These are phyloP conservation scores for Hymenochaete sp. DNA, from an alignment of 1,284 basidiomycete genomes.

Conservation along the genomic window DNA sequence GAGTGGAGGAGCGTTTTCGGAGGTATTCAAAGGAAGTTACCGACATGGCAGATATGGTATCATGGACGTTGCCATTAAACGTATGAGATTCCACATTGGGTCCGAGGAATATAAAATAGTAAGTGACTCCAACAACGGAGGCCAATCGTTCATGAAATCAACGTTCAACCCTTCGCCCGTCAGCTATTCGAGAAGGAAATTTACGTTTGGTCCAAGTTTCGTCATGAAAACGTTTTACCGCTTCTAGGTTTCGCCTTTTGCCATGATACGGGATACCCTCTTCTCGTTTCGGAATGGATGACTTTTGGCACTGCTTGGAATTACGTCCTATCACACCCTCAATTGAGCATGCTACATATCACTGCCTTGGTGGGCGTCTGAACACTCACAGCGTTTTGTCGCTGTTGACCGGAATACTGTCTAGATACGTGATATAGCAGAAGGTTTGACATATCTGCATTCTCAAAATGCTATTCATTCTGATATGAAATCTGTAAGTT, in stretches of 20 bases:
- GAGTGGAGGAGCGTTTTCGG: no score
- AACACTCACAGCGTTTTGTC: background rate
- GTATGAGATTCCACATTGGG: background rate
- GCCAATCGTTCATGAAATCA: background rate
- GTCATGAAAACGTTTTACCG: constrained; percentile 16
- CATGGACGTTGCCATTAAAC: background rate
- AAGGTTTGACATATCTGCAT: background rate
- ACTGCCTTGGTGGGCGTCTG: constrained; percentile 9
- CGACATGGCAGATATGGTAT: no score
- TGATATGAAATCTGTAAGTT: no score
- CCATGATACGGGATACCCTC: constrained; percentile 6
- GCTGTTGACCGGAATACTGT: background rate
- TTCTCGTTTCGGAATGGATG: constrained; percentile 18
- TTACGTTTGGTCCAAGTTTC: constrained; percentile 12
- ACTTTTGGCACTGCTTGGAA: constrained; percentile 8
- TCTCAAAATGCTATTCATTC: background rate
- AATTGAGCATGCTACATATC: no score
- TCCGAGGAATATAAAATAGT: background rate
- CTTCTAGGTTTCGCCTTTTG: constrained; percentile 14
- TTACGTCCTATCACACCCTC: no score
- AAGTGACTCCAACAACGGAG: no score
- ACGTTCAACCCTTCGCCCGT: background rate
- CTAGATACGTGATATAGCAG: background rate
- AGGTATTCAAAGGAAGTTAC: no score
- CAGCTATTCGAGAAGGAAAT: constrained; percentile 13